Evolutionary conservation across 768 basidiomycete genomes (phyloP).

Genomic region (Leucogyrophana mollusca): DNA sequence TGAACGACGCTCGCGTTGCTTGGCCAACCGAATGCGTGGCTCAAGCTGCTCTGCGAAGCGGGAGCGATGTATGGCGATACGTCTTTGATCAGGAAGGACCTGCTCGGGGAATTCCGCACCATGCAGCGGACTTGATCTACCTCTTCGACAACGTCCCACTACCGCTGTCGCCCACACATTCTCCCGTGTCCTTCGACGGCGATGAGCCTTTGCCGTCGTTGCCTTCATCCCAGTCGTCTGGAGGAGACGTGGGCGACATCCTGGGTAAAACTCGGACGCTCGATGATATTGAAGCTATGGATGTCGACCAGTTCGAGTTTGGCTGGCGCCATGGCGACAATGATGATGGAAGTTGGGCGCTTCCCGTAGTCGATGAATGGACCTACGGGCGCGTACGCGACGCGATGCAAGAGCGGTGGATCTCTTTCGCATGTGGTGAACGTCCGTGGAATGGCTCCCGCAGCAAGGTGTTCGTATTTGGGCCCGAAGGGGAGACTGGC

Average conservation of each 20-base stretch:
- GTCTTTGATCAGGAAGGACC: constrained; percentile 83
- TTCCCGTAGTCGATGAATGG: constrained; percentile 62
- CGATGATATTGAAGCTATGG: constrained; percentile 26
- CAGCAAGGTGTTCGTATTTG: constrained; percentile 74
- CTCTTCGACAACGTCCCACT: constrained; percentile 75
- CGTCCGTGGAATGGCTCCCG: constrained; percentile 59
- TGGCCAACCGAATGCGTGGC: constrained; percentile 75
- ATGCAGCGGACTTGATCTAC: constrained; percentile 72
- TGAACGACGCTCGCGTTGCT: constrained; percentile 71
- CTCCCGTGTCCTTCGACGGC: constrained; percentile 31
- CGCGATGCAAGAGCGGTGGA: constrained; percentile 72
- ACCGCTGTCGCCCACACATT: constrained; percentile 36
- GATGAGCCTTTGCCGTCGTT: constrained; percentile 31
- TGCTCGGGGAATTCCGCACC: constrained; percentile 60
- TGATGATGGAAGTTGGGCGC: constrained; percentile 47
- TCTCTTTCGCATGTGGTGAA: constrained; percentile 72
- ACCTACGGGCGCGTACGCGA: constrained; percentile 67
- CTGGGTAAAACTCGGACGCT: constrained; percentile 17
- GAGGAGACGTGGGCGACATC: constrained; percentile 16
- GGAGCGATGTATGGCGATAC: constrained; percentile 72
- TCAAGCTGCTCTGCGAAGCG: constrained; percentile 47
- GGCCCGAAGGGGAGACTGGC: constrained; percentile 79
- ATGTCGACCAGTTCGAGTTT: constrained; percentile 18
- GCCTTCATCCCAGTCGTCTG: constrained; percentile 26
- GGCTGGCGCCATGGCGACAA: neutral